phyloP scores from a whole-genome alignment of 495 filamentous ascomycete species.

The Xylaria palmicola region DNA sequence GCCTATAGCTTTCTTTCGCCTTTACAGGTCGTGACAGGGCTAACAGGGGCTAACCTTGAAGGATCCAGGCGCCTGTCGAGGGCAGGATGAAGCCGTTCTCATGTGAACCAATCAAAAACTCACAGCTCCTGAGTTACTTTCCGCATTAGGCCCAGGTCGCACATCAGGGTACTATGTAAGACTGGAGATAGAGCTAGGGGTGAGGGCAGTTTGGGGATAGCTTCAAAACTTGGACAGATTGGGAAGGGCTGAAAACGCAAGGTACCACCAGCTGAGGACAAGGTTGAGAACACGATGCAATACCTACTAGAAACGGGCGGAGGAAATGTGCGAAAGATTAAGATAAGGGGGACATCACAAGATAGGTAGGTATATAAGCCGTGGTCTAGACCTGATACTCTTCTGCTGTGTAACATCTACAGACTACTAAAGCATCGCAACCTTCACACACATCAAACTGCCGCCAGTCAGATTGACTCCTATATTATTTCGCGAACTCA shows the following conservation, averaged over 20 bases:
- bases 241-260: conserved; percentile 2
- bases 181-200: not conserved
- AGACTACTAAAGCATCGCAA: not conserved
- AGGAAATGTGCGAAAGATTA: not conserved
- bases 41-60: not conserved
- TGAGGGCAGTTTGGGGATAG: not conserved
- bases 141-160: not conserved
- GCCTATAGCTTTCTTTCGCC: too few species aligned
- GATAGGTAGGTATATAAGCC: not conserved
- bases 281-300: not conserved
- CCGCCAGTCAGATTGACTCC: not conserved
- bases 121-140: not conserved
- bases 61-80: not conserved
- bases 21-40: not conserved
- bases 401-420: not conserved
- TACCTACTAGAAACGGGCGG: not conserved
- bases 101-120: not conserved
- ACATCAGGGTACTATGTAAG: too few species aligned
- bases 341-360: not conserved
- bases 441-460: not conserved
- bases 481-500: not conserved
- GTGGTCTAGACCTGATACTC: not conserved
- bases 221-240: not conserved
- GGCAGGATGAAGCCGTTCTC: not conserved
- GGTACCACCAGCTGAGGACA: not conserved